Evolutionary conservation across 305 asterid genomes (phyloP), one percentile per base, ranked within the genome.

Genomic region (Withania somnifera): DNA sequence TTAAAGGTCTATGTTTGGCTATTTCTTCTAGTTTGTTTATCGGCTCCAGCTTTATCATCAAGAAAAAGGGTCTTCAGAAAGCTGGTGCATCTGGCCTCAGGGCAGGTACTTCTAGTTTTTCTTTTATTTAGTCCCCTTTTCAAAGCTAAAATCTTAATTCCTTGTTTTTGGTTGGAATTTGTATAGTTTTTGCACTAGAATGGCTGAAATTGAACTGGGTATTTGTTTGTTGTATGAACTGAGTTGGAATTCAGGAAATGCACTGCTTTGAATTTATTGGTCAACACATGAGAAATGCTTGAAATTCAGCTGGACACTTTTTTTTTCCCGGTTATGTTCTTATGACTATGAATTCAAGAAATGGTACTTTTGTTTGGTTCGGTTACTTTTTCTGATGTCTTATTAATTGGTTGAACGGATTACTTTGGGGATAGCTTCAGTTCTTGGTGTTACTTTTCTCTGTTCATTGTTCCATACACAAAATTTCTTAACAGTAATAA

Each of bases 1-100:
- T 85, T 45, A 85, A 85, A 47, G 87, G 87, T 26, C 34, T 85
- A 3, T 53, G 80, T 45, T 77, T 87, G 83, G 89, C 84, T 32
- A 17, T 87, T 7, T 85, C 87, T 30, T 87, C 89, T 26, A 87
- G 89, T 76, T 60, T 83, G 53, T 87, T 87, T 45, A 87, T 87
- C 34, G 89, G 89, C 14, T 75, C 87, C 63, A 87, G 89, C 63
- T 87, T 87, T 78, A 87, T 87, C 28, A 81, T 87, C 77, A 87
- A 87, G 87, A 87, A 87, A 82, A 87, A 84, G 80, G 89, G 89
- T 76, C 83, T 87, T 50, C 84, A 82, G 77, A 82, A 73, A 52
- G 87, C 89, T 64, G 85, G 86, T 66, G 83, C 87, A 20, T 82
- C 84, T 56, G 89, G 89, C 17, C 64, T 83, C 28, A 83, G 89